Evolutionary conservation across 78 protist genomes (phyloP), one percentile per base, ranked within the genome.

Genomic region (Dictyostelium capitatum): DNA sequence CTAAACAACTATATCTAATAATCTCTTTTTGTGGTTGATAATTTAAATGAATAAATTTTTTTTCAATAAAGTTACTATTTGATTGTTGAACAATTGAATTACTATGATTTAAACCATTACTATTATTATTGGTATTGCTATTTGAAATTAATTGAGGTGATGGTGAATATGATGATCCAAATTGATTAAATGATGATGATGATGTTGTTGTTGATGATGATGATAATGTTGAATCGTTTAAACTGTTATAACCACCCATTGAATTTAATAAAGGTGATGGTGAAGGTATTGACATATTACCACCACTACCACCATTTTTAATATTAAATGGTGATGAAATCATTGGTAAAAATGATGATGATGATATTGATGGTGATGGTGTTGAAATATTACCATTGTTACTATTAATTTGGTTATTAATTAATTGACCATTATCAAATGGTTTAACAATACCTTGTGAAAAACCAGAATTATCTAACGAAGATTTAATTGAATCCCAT

Each of bases 21-120:
- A 87, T 87, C 12, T 87, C 93, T 65, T 77, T 87, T 64, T 87
- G 93, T 23, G 74, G 83, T 5, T 23, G 41, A 51, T 50, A 87
- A 6, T 74, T 32, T 87, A 59, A 50, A 87, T 48, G 50, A 11
- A 87, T 23, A 1, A 80, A 46, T 46, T 23, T 56, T 11, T 62
- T 56, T 19, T 80, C 75, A 15, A 30, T 17, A 37, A 67, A 32
- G n/a, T n/a, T n/a, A n/a, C 4, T 32, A 15, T 14, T 67, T 65
- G n/a, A 51, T 30, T 65, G 73, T 30, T n/a, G 72, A 37, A n/a
- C n/a, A n/a, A 37, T 37, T 37, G 43, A 37, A 37, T 37, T 37
- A 2, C 2, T 37, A 37, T 2, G 6, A 37, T 37, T 37, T 37
- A 37, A 37, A 37, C 2, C 2, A 37, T 37, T 37, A 37, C 2